These are phyloP conservation scores for Gamarada debralockiae DNA, from an alignment of 495 filamentous ascomycete species.

Conservation along the genomic window DNA sequence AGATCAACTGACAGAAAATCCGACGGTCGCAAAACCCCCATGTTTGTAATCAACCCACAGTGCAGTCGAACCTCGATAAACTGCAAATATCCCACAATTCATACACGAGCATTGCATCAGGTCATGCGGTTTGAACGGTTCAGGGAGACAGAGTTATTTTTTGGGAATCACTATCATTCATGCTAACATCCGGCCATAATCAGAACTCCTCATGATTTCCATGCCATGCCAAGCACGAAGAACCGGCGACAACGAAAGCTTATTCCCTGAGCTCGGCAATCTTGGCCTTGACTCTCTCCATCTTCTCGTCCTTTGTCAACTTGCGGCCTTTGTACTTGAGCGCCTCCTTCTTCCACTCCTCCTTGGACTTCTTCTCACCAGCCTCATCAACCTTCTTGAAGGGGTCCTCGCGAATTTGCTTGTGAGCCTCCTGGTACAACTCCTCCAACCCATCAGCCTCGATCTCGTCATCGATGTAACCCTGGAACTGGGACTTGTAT, in stretches of 20 bases:
- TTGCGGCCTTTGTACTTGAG: constrained; percentile 78
- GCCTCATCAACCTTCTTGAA: constrained; percentile 88
- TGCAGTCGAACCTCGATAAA: too few species aligned
- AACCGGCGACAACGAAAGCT: constrained; percentile 7
- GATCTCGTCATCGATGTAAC: constrained; percentile 94
- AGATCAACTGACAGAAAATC: too few species aligned
- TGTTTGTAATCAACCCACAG: too few species aligned
- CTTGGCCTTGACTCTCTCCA: constrained; percentile 77
- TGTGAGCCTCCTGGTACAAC: constrained; percentile 90
- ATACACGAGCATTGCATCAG: too few species aligned
- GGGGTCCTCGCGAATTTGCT: constrained; percentile 95
- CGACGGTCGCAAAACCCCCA: too few species aligned
- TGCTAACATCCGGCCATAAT: constrained; percentile 7
- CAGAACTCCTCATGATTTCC: constrained; percentile 19
- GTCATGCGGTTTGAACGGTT: too few species aligned
- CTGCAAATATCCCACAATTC: too few species aligned
- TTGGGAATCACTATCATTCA: constrained; percentile 6
- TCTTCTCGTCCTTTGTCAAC: constrained; percentile 75
- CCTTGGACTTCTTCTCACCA: constrained; percentile 85
- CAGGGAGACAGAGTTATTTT: background rate
- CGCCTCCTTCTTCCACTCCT: constrained; percentile 93
- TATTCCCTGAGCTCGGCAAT: constrained; percentile 67
- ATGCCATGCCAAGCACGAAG: background rate
- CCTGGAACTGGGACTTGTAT: constrained; percentile 94
- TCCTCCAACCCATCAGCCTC: constrained; percentile 98